A percentile compares a stretch with the other conserved stretches of the same genome.
phyloP scores from a whole-genome alignment of 495 filamentous ascomycete species.

The Aspergillus bridgeri region DNA sequence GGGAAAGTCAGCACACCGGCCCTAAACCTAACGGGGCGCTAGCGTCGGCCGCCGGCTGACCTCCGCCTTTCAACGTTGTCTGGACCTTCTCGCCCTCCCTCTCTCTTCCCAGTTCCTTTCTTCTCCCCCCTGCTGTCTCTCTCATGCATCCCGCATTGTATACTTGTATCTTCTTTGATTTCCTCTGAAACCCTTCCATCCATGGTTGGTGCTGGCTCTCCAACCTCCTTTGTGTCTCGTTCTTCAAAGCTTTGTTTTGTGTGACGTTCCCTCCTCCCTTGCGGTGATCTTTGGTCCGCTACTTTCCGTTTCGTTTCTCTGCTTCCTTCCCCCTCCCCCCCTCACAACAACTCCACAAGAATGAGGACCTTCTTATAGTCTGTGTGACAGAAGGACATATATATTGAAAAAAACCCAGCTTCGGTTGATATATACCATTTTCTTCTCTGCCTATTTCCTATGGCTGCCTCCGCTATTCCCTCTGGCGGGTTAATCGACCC shows the following conservation, averaged over 20 bases:
- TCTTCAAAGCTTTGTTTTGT: constrained; percentile 6
- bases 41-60: constrained; percentile 11
- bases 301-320: neutral
- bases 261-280: constrained; percentile 23
- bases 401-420: neutral
- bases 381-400: neutral
- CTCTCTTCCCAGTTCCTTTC: constrained; percentile 6
- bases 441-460: constrained; percentile 8
- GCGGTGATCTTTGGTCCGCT: constrained; percentile 5
- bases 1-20: constrained; percentile 8
- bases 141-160: neutral
- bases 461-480: constrained; percentile 38
- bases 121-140: neutral
- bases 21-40: constrained; percentile 16
- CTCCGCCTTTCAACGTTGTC: constrained; percentile 16
- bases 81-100: constrained; percentile 8
- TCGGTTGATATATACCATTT: neutral
- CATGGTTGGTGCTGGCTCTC: constrained; percentile 12
- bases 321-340: constrained; percentile 4
- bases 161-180: neutral
- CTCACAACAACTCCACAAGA: neutral
- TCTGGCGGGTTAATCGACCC: constrained; percentile 42
- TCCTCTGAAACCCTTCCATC: constrained; percentile 1
- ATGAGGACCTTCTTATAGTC: constrained; percentile 10
- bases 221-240: neutral